Percentiles rank a stretch among this genome's conserved stretches.
phyloP scores from a whole-genome alignment of 2,329 filamentous ascomycete genomes.

The Pseudopithomyces maydicus region DNA sequence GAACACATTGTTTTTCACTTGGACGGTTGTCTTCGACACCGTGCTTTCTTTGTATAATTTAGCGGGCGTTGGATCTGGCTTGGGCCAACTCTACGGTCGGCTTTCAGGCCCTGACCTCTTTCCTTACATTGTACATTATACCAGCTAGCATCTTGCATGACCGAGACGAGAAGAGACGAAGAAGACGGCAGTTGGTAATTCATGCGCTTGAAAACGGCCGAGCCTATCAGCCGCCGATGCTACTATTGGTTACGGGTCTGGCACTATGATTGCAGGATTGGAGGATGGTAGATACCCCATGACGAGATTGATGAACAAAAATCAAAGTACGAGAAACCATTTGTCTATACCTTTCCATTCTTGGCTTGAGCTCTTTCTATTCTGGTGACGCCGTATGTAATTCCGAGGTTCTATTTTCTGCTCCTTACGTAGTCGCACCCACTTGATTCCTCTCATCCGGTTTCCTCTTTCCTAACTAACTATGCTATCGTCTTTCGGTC shows the following conservation, averaged over 20 bases:
- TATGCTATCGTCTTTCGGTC: no score
- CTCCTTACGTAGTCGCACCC: no score
- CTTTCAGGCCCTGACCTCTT: background rate
- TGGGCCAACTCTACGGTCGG: background rate
- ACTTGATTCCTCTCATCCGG: background rate
- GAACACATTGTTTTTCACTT: background rate
- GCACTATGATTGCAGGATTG: background rate
- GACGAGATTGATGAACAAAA: background rate
- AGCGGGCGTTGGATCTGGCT: slow-evolving; percentile 6
- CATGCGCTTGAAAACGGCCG: background rate
- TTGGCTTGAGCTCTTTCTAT: background rate
- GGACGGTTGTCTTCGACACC: background rate
- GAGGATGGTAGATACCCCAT: slow-evolving; percentile 8
- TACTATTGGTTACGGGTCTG: slow-evolving; percentile 6
- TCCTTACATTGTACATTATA: slow-evolving; percentile 5
- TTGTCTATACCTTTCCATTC: background rate
- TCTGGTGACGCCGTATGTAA: no score
- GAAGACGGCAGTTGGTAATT: background rate
- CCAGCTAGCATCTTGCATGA: slow-evolving; percentile 3
- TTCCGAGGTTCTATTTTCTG: no score
- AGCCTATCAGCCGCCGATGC: background rate
- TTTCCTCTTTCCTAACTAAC: no score
- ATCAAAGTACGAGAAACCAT: background rate
- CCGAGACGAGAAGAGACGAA: slow-evolving; percentile 1
- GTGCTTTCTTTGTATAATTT: slow-evolving; percentile 2